phyloP scores from a whole-genome alignment of 768 basidiomycete species.

The Russula griseocarnosa region DNA sequence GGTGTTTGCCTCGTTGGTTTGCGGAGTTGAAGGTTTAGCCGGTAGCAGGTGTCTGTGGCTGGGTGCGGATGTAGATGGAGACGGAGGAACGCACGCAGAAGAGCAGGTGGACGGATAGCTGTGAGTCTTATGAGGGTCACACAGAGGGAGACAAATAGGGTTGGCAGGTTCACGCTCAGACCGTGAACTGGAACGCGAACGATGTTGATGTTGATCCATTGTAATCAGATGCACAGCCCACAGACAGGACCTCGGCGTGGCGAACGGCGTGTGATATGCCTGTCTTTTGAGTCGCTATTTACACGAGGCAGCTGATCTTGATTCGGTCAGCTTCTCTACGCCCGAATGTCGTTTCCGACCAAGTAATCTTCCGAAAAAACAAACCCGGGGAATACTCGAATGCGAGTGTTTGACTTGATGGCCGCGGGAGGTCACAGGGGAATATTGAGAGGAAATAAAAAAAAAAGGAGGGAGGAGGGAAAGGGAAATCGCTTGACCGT shows the following conservation, averaged over 20 bases:
- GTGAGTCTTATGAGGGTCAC: conserved; percentile 23
- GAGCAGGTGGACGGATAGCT: neutral
- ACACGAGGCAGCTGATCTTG: conserved; percentile 23
- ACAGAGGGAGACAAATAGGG: neutral
- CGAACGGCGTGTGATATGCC: conserved; percentile 23
- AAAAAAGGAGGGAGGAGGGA: neutral
- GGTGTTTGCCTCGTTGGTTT: conserved; percentile 26
- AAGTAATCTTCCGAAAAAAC: neutral
- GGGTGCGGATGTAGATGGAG: conserved; percentile 9
- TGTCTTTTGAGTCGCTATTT: conserved; percentile 15
- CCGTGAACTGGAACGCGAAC: conserved; percentile 25
- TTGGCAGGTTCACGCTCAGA: conserved; percentile 16
- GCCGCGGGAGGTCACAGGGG: neutral
- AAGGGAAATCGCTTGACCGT: neutral
- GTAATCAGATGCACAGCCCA: conserved; percentile 15
- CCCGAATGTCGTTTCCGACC: neutral
- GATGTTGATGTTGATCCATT: conserved; percentile 24
- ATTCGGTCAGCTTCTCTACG: conserved; percentile 18
- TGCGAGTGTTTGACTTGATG: neutral
- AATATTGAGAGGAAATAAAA: neutral
- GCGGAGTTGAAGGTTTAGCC: conserved; percentile 25
- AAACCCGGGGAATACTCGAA: neutral
- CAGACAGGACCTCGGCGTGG: conserved; percentile 18
- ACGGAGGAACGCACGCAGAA: neutral
- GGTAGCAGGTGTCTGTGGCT: conserved; percentile 10